Base-by-base conservation (phyloP, 371 early-diverging fungal species). In the Rhizopus delemar region DNA sequence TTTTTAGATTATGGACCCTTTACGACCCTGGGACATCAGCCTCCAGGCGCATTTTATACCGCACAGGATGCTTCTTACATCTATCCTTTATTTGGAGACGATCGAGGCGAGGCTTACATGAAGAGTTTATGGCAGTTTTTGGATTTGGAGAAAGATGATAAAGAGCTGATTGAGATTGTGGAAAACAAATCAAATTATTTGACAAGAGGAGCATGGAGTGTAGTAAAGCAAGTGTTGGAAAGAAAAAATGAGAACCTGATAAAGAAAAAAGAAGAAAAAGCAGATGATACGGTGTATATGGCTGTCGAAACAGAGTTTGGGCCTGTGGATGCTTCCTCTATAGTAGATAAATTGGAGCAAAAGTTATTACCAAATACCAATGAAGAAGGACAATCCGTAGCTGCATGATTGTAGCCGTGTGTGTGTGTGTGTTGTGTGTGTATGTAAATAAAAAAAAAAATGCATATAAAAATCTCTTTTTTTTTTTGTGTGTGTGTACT, bases 31-130 rank as follows among this genome's bases (percentile, higher is more conserved):
- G 83, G 83, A 3, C 61, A 69, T 4, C 73, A 77, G 12, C 70
- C 79, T 22, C 82, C 86, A 5, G 82, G 78, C 8, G 69, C 68
- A n/a, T 77, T 73, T 49, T 77, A 77, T 48, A 73, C 75, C 12
- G 69, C 74, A 0, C 70, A 74, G 15, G 77, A 75, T 59, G 75
- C 78, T 3, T 66, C 71, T 11, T 82, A 80, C 16, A 77, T 84
- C 11, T 83, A 80, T 57, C 80, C 81, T 49, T 61, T 83, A 11
- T 85, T 77, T 62, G 88, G 87, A 9, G 86, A 86, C 49, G 81
- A 81, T 43, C 74, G 74, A 13, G 86, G 86, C 0, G 85, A 87
- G 67, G 83, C 88, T 0, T 87, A 86, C 53, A 77, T 85, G 59
- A 73, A 75, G 6, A 88, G 88, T 56, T 57, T 88, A 13, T 81